These are phyloP conservation scores for Lunasporangiospora selenospora DNA, from an alignment of 192 early-diverging fungal species.

Conservation along the genomic window DNA sequence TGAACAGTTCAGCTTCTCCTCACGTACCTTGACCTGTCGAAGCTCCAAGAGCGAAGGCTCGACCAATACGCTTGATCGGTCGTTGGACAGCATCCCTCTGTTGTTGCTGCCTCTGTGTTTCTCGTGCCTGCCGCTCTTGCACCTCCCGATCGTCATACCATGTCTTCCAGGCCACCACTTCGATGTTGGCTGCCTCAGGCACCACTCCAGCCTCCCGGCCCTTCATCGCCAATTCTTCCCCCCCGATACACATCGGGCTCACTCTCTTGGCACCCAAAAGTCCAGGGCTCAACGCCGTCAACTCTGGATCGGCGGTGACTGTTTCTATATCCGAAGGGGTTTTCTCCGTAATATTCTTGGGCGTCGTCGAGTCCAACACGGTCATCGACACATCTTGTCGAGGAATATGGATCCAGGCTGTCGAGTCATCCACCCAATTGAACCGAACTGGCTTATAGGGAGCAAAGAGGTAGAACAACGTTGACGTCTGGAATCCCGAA, in stretches of 20 bases:
- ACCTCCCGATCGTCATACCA: conserved; percentile 40
- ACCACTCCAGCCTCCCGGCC: conserved; percentile 43
- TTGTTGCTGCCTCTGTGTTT: neutral
- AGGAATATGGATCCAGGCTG: conserved; percentile 59
- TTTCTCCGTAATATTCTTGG: no score
- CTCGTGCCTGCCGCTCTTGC: conserved; percentile 7
- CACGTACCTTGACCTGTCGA: no score
- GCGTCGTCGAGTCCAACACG: conserved; percentile 22
- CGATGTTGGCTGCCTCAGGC: conserved; percentile 49
- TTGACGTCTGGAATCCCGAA: conserved; percentile 44
- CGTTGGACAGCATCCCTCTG: no score
- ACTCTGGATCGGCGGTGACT: conserved; percentile 4
- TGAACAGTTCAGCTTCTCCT: no score
- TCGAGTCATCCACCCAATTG: conserved; percentile 56
- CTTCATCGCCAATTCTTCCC: conserved; percentile 17
- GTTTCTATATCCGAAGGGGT: neutral
- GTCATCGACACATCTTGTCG: conserved; percentile 9
- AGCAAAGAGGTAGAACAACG: conserved; percentile 56
- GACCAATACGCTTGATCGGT: no score
- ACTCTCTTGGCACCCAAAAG: conserved; percentile 47
- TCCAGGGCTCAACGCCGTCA: conserved; percentile 31
- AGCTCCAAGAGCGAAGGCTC: no score
- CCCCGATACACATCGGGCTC: conserved; percentile 32
- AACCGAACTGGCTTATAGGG: conserved; percentile 53
- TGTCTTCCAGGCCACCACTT: conserved; percentile 40